Evolutionary conservation across 768 basidiomycete genomes (phyloP).

Genomic region (Tylopilus sp.): DNA sequence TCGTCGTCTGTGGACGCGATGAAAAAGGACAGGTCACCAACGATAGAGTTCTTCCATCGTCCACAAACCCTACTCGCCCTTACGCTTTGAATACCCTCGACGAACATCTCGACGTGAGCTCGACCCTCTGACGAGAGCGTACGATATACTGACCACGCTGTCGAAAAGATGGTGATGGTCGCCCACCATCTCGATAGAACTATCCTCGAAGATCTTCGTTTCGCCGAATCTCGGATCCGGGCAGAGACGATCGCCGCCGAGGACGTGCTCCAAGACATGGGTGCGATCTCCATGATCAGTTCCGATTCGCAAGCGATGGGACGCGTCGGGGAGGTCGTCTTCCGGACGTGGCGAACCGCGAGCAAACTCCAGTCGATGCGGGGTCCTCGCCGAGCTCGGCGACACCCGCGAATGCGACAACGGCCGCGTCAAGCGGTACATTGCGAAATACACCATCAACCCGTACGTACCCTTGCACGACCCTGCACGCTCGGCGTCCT

Average conservation of each 20-base stretch:
- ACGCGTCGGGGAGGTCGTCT: constrained; percentile 90
- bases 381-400: constrained; percentile 72
- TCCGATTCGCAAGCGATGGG: constrained; percentile 99
- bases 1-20: constrained; percentile 79
- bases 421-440: constrained; percentile 87
- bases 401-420: constrained; percentile 54
- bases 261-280: constrained; percentile 88
- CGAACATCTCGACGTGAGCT: constrained; percentile 92
- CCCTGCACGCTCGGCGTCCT: too few species aligned
- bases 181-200: constrained; percentile 92
- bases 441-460: constrained; percentile 96
- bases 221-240: constrained; percentile 95
- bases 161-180: constrained; percentile 96
- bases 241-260: constrained; percentile 97
- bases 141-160: background rate
- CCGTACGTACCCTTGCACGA: constrained; percentile 77
- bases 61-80: constrained; percentile 95
- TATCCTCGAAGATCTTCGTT: constrained; percentile 92
- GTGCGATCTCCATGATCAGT: constrained; percentile 95
- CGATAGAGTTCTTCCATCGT: constrained; percentile 75
- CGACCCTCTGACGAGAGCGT: background rate
- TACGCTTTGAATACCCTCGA: constrained; percentile 90
- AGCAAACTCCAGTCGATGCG: constrained; percentile 84
- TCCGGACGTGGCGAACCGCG: constrained; percentile 94
- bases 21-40: background rate